Conservation (phyloP, 2,329 filamentous ascomycete species). For the Microsporum canis region DNA sequence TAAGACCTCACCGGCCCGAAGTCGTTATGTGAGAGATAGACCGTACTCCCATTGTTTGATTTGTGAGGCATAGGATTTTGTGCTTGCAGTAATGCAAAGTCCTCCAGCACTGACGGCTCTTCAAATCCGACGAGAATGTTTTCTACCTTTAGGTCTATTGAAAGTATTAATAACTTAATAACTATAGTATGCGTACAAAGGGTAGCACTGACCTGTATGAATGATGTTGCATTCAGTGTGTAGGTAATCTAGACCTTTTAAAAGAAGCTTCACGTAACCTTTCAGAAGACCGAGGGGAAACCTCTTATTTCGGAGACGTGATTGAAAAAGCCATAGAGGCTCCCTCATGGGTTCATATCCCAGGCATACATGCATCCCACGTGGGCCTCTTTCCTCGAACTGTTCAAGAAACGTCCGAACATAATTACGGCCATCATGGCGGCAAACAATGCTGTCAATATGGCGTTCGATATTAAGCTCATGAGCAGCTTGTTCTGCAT, state of each 20-base stretch:
- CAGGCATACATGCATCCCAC: constrained; percentile 27
- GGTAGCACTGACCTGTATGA: constrained; percentile 27
- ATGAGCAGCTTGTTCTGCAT: constrained; percentile 16
- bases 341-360: constrained; percentile 30
- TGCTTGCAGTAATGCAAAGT: constrained; percentile 16
- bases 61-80: constrained; percentile 23
- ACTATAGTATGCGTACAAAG: not conserved
- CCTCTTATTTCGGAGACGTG: constrained; percentile 17
- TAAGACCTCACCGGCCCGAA: constrained; percentile 3
- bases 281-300: constrained; percentile 25
- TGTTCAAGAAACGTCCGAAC: constrained; percentile 26
- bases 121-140: constrained; percentile 31
- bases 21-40: constrained; percentile 6
- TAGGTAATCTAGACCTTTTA: constrained; percentile 34
- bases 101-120: constrained; percentile 17
- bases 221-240: constrained; percentile 34
- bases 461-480: constrained; percentile 25
- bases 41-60: constrained; percentile 11
- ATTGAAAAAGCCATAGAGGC: constrained; percentile 24
- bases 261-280: constrained; percentile 25
- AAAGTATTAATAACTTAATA: not conserved
- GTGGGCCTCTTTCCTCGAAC: constrained; percentile 21
- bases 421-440: constrained; percentile 23
- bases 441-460: constrained; percentile 21
- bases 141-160: constrained; percentile 32